Base-by-base conservation (phyloP, 2,329 filamentous ascomycete genomes). In the Penicillium sclerotiorum region DNA sequence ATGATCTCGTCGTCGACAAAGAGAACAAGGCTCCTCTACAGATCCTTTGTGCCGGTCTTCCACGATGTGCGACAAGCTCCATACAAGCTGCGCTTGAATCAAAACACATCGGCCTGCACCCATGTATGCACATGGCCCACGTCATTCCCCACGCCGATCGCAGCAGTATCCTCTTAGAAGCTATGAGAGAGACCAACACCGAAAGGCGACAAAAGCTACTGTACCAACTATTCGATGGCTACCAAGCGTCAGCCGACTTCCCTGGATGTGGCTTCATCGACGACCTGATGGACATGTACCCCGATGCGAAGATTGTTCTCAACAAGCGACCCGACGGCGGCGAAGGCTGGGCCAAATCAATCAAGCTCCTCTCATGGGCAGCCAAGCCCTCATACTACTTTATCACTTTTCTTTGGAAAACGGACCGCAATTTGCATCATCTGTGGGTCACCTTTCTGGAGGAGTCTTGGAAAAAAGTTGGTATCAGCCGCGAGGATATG, bases 11-110 rank as follows among this genome's bases (percentile, higher is more conserved):
- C 9, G 8, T 32, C 21, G 45, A n/a, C 47, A 46, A 8, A 45
- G 23, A 2, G 4, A 9, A 28, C 5, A 39, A 25, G 11, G 11
- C 32, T 12, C 21, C 42, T 12, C 42, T 50, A 3, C 47, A 41
- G 9, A 47, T 55, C 13, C 50, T 57, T 23, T 45, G 35, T n/a
- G 49, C 50, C 4, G 53, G 53, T 4, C 45, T 57, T n/a, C 55
- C 52, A 9, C 50, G 45, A 0, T 51, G 45, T 21, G 47, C 52
- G 39, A 57, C 47, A 20, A 53, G 47, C 4, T 56, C 52, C 5
- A 33, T 55, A 15, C 49, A 55, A 49, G 40, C 54, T n/a, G 52
- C 52, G 7, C n/a, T 55, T 9, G 52, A 52, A 35, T 28, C 49
- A 7, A 20, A 52, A 21, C 20, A 45, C n/a, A 30, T 44, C n/a